Evolutionary conservation across 78 protist species (phyloP), one percentile per base, ranked within the genome.

Genomic region (Speleostelium caveatum): DNA sequence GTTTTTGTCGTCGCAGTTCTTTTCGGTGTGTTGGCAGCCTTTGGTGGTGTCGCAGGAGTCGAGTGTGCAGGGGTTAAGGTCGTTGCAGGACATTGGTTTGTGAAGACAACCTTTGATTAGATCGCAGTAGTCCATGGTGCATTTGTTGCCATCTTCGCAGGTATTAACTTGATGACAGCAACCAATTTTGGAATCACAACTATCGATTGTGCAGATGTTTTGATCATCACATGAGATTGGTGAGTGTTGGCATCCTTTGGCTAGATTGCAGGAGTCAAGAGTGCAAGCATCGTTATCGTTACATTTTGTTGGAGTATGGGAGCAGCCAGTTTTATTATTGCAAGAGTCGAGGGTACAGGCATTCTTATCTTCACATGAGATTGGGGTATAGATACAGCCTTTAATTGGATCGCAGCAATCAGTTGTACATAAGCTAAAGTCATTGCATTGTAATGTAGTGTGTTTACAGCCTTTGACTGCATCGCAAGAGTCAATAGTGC

Each of bases 351-450:
- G n/a, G n/a, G n/a, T n/a, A n/a, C n/a, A n/a, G n/a, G n/a, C n/a
- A n/a, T n/a, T n/a, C n/a, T n/a, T n/a, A n/a, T 28, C 5, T 68
- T 68, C 80, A 33, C 92, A 86, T 1, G 51, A 41, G 38, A 74
- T 58, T 62, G 86, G 62, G 1, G 80, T 86, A 26, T 24, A 63
- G n/a, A 62, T 56, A 53, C 92, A 86, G 67, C 58, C 4, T n/a
- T n/a, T n/a, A n/a, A n/a, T n/a, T n/a, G n/a, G n/a, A n/a, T n/a
- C n/a, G n/a, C n/a, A n/a, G n/a, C 32, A 19, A 22, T 77, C 86
- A 17, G 22, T 41, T n/a, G 86, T 77, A n/a, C 86, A 77, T 62
- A 4, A 4, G 71, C 61, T 77, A 45, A 51, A 51, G 36, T 80
- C 88, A 53, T 63, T 39, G 26, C 88, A 80, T 12, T 33, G 26